These are phyloP conservation scores for Apophysomyces ossiformis DNA, from an alignment of 371 early-diverging fungal genomes.

Conservation along the genomic window DNA sequence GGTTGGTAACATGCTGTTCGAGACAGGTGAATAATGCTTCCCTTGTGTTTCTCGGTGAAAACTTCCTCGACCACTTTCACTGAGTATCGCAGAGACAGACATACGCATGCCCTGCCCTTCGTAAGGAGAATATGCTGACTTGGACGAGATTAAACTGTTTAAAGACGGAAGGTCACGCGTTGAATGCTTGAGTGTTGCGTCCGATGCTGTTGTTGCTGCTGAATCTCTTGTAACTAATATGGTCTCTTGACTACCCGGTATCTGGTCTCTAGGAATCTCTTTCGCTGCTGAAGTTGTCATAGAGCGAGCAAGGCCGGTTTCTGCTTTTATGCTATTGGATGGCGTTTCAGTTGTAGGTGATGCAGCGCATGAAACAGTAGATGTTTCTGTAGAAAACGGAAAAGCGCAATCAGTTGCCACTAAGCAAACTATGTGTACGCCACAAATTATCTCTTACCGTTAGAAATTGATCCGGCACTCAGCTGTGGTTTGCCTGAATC, in stretches of 20 bases:
- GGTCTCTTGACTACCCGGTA: neutral
- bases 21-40: neutral
- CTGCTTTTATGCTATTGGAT: neutral
- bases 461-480: neutral
- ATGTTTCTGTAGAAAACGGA: neutral
- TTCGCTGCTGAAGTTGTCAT: neutral
- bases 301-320: neutral
- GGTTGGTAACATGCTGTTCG: neutral
- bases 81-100: constrained; percentile 23
- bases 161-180: neutral
- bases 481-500: neutral
- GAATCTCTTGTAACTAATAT: neutral
- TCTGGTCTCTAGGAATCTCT: neutral
- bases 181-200: neutral
- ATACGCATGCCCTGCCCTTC: constrained; percentile 22
- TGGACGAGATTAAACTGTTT: neutral
- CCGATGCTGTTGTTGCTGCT: neutral
- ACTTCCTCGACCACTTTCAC: constrained; percentile 12
- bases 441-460: neutral
- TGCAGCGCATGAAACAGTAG: neutral
- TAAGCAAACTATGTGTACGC: neutral
- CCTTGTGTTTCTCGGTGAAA: neutral
- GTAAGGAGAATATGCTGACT: neutral
- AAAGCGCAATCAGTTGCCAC: neutral
- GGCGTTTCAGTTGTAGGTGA: neutral